phyloP scores from a whole-genome alignment of 108 stramenopile genomes.

The Skeletonema grethae region DNA sequence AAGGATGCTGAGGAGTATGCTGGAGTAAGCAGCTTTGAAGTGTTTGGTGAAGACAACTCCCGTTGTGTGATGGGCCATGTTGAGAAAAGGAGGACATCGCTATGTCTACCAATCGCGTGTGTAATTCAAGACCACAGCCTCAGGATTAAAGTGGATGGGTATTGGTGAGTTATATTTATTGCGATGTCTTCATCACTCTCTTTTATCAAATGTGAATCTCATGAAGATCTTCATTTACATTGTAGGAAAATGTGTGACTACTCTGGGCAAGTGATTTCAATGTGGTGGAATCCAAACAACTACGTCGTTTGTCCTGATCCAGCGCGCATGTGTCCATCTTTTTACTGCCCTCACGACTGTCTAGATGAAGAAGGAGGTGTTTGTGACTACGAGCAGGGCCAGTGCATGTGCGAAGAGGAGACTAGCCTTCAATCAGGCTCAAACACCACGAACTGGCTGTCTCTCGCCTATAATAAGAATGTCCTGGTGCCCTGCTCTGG shows the following conservation, averaged over 20 bases:
- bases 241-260: constrained; percentile 49
- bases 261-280: constrained; percentile 59
- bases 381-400: constrained; percentile 68
- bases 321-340: constrained; percentile 74
- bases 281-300: constrained; percentile 56
- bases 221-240: not conserved
- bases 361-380: constrained; percentile 61
- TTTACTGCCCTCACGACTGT: constrained; percentile 82
- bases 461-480: constrained; percentile 20
- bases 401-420: constrained; percentile 64
- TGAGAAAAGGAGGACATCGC: constrained; percentile 43
- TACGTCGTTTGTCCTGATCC: constrained; percentile 76
- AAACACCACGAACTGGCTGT: constrained; percentile 24
- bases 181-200: not conserved
- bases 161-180: constrained; percentile 42
- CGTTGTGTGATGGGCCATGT: constrained; percentile 70
- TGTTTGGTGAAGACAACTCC: constrained; percentile 72
- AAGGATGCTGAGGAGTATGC: constrained; percentile 38
- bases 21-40: constrained; percentile 56
- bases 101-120: constrained; percentile 83
- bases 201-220: not conserved
- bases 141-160: constrained; percentile 65
- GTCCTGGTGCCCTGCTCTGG: constrained; percentile 43
- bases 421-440: constrained; percentile 1
- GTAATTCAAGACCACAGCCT: constrained; percentile 75